These are phyloP conservation scores for Auxenochlorella pyrenoidosa DNA, from an alignment of 139 green algal genomes.

Conservation along the genomic window DNA sequence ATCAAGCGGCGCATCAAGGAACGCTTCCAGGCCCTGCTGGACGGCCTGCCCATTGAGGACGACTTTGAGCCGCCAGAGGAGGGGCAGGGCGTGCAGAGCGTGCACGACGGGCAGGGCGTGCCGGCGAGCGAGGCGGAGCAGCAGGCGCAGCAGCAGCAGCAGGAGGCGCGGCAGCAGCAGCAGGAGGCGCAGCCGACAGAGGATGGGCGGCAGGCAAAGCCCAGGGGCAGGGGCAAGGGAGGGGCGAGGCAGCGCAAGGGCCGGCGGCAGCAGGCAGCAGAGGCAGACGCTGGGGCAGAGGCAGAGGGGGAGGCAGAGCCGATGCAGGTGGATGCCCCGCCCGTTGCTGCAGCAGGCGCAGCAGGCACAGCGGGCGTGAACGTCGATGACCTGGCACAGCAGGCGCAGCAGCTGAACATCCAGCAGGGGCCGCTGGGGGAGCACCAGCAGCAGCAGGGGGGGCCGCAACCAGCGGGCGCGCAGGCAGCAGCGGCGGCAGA, in stretches of 20 bases:
- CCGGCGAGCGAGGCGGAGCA: background rate
- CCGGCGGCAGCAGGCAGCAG: slow-evolving; percentile 1
- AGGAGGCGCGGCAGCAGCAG: slow-evolving; percentile 8
- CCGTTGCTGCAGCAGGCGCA: background rate
- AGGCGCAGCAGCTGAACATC: background rate
- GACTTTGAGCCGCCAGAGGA: background rate
- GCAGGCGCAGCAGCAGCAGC: background rate
- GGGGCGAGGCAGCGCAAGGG: background rate
- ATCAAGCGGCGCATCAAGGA: slow-evolving; percentile 33
- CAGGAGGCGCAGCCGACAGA: background rate
- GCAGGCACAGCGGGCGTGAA: background rate
- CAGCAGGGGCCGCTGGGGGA: background rate
- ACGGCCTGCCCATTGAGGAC: slow-evolving; percentile 1
- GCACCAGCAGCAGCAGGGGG: background rate
- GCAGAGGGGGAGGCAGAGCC: background rate
- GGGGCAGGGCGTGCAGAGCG: background rate
- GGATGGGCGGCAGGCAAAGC: background rate
- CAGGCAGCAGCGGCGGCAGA: background rate
- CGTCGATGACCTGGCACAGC: background rate
- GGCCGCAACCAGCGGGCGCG: background rate
- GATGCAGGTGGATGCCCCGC: background rate
- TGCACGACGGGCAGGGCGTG: background rate
- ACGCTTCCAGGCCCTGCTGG: slow-evolving; percentile 25
- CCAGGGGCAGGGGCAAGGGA: background rate
- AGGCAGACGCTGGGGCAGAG: background rate